Percentiles rank a stretch among this genome's conserved stretches.
These are phyloP conservation scores for Malassezia psittaci DNA, from an alignment of 1,284 basidiomycete species.

Conservation along the genomic window DNA sequence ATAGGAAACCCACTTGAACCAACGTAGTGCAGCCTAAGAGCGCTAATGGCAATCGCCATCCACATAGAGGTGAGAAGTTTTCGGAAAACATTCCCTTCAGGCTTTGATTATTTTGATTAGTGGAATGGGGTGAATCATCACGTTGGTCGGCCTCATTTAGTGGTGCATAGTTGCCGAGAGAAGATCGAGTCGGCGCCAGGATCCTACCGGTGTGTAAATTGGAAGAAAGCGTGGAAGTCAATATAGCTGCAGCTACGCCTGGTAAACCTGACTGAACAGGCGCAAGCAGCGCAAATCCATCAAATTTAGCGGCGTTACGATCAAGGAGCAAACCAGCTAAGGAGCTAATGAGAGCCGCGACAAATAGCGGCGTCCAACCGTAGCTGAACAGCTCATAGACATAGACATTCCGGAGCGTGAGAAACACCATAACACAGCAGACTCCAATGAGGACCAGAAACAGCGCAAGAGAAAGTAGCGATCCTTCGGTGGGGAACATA, in stretches of 20 bases:
- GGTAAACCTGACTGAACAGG: constrained; percentile 68
- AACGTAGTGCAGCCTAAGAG: constrained; percentile 27
- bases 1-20: constrained; percentile 30
- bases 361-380: constrained; percentile 81
- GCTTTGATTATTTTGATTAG: not conserved
- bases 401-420: constrained; percentile 56
- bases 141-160: not conserved
- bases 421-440: constrained; percentile 55
- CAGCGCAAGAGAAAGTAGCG: constrained; percentile 51
- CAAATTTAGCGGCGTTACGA: constrained; percentile 70
- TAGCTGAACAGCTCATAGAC: constrained; percentile 64
- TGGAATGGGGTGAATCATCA: not conserved
- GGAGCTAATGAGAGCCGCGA: constrained; percentile 82
- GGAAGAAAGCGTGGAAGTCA: constrained; percentile 81
- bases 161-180: constrained; percentile 3
- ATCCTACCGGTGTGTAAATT: constrained; percentile 56
- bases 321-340: constrained; percentile 85
- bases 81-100: not conserved
- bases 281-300: constrained; percentile 76
- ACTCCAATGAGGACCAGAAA: constrained; percentile 59
- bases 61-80: constrained; percentile 23
- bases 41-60: constrained; percentile 33
- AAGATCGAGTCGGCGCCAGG: constrained; percentile 8
- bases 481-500: constrained; percentile 47
- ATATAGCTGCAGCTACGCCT: constrained; percentile 75